phyloP scores from a whole-genome alignment of 768 basidiomycete genomes.

The Pleurotus tuoliensis region DNA sequence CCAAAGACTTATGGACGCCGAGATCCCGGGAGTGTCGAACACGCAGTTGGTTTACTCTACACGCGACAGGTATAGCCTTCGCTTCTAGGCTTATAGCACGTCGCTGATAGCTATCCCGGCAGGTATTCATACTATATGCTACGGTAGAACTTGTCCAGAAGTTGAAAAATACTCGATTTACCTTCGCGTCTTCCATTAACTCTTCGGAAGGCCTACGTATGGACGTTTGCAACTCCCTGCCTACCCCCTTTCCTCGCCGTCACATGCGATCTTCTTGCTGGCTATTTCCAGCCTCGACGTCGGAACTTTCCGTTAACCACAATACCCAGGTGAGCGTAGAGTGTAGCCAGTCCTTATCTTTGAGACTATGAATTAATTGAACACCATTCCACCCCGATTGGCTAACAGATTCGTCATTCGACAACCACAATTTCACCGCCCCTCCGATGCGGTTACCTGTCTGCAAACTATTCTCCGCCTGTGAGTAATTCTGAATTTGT shows the following conservation, averaged over 20 bases:
- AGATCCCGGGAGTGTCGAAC: no score
- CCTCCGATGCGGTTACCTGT: not conserved
- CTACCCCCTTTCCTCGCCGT: not conserved
- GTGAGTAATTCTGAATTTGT: not conserved
- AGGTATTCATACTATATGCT: no score
- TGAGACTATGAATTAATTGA: not conserved
- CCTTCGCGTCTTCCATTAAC: not conserved
- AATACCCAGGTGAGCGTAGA: not conserved
- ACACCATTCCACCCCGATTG: no score
- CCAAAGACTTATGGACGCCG: no score
- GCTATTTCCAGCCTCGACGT: not conserved
- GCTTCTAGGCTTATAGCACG: no score
- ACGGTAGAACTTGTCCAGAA: no score
- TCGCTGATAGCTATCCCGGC: no score
- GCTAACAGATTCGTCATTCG: no score
- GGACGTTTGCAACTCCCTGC: not conserved
- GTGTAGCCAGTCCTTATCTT: not conserved
- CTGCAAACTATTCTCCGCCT: not conserved
- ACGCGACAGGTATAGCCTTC: no score
- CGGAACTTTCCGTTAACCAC: constrained; percentile 4
- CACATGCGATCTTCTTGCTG: not conserved
- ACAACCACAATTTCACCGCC: not conserved
- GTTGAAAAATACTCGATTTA: no score
- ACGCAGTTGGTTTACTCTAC: no score
- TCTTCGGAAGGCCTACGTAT: not conserved